Conservation (phyloP, 1,139 yeast species). For the Protomyces inouyei region DNA sequence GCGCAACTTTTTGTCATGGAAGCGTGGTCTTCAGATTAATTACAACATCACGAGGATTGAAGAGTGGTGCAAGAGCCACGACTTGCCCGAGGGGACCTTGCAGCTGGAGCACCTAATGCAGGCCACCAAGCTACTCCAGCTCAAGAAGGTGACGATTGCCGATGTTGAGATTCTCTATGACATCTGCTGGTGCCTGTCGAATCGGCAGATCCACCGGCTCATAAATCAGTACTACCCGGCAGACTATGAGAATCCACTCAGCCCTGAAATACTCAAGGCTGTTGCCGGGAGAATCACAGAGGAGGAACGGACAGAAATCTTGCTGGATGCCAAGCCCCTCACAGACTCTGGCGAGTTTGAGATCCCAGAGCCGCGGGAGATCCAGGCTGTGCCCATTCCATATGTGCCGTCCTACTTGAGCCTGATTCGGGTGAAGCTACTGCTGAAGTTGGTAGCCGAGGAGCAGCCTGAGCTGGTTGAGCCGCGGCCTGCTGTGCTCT, state of each 20-base stretch:
- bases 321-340: conserved; percentile 57
- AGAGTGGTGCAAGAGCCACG: conserved; percentile 98
- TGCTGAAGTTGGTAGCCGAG: conserved; percentile 5
- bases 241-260: conserved; percentile 91
- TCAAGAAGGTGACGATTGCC: conserved; percentile 60
- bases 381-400: conserved; percentile 77
- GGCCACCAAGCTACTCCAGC: conserved; percentile 87
- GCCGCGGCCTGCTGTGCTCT: not conserved
- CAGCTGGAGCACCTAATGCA: conserved; percentile 85
- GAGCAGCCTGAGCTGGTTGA: conserved; percentile 3
- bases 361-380: conserved; percentile 74
- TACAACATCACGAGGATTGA: conserved; percentile 94
- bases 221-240: conserved; percentile 82
- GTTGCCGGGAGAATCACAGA: conserved; percentile 81
- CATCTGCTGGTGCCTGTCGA: conserved; percentile 88
- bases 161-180: conserved; percentile 92
- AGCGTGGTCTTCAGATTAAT: conserved; percentile 92
- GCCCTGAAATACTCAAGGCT: conserved; percentile 72
- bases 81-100: conserved; percentile 82
- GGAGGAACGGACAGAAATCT: conserved; percentile 39
- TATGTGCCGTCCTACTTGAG: conserved; percentile 59
- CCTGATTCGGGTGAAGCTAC: conserved; percentile 13
- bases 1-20: conserved; percentile 93
- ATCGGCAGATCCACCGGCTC: conserved; percentile 88
- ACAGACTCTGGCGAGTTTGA: conserved; percentile 75